phyloP scores from a whole-genome alignment of 805 yeast genomes.

The Ogataea paraovalis region DNA sequence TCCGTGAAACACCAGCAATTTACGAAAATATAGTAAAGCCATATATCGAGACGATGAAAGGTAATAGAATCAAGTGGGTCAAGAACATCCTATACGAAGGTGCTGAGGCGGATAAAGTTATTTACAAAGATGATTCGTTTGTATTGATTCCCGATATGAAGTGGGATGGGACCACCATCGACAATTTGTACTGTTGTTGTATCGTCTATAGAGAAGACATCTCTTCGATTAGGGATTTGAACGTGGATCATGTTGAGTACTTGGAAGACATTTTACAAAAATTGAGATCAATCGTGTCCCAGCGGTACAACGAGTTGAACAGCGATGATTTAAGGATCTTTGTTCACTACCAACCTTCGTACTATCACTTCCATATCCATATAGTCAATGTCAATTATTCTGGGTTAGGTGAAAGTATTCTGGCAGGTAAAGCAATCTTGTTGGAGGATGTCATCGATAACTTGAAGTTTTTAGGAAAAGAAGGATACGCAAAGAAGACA shows the following conservation, averaged over 20 bases:
- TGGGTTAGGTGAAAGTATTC: slow-evolving; percentile 63
- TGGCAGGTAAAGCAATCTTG: slow-evolving; percentile 76
- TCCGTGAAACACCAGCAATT: slow-evolving; percentile 77
- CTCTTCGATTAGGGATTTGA: slow-evolving; percentile 72
- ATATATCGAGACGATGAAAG: slow-evolving; percentile 70
- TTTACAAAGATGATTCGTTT: slow-evolving; percentile 64
- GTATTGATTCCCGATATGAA: slow-evolving; percentile 91
- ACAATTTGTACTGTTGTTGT: slow-evolving; percentile 70
- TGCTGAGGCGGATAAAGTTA: slow-evolving; percentile 79
- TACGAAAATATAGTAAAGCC: slow-evolving; percentile 64
- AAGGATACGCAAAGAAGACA: slow-evolving; percentile 55
- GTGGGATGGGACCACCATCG: slow-evolving; percentile 79
- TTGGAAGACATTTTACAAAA: slow-evolving; percentile 43
- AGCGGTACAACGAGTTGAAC: slow-evolving; percentile 37
- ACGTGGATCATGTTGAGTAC: slow-evolving; percentile 52
- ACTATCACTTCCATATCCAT: slow-evolving; percentile 93
- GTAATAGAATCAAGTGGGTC: slow-evolving; percentile 86
- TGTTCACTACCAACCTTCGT: slow-evolving; percentile 93
- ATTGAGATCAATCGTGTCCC: slow-evolving; percentile 45
- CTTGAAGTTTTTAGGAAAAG: slow-evolving; percentile 46
- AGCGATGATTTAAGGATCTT: slow-evolving; percentile 66
- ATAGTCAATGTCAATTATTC: slow-evolving; percentile 70
- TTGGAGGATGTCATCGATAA: slow-evolving; percentile 80
- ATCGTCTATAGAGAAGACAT: slow-evolving; percentile 69
- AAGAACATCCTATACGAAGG: slow-evolving; percentile 75